These are phyloP conservation scores for Tolypocladium inflatum DNA, from an alignment of 2,329 filamentous ascomycete species.

Conservation along the genomic window DNA sequence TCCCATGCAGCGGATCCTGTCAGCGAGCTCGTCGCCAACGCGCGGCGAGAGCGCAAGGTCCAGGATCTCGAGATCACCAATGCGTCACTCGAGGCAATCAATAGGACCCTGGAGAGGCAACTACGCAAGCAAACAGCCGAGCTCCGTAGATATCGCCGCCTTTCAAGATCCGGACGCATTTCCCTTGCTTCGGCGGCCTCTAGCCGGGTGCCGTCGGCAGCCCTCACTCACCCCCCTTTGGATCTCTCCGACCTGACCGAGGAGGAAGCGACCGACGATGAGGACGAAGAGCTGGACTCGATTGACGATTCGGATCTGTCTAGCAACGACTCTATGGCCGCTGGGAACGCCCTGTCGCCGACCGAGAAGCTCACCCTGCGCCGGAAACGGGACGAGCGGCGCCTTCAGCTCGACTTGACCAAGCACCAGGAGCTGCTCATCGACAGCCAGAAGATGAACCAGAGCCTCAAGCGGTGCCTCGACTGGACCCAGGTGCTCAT, in stretches of 20 bases:
- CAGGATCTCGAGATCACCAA: constrained; percentile 96
- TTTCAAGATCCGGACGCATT: constrained; percentile 72
- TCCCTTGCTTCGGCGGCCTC: constrained; percentile 45
- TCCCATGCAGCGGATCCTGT: constrained; percentile 47
- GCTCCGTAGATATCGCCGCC: constrained; percentile 72
- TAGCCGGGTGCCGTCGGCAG: constrained; percentile 33
- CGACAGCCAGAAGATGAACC: constrained; percentile 91
- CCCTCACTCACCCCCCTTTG: constrained; percentile 29
- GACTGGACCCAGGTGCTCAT: constrained; percentile 88
- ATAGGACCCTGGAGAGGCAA: constrained; percentile 82
- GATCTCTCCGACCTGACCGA: constrained; percentile 41
- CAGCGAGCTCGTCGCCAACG: constrained; percentile 76
- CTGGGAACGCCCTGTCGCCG: constrained; percentile 28
- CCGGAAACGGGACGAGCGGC: constrained; percentile 68
- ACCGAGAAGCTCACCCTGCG: constrained; percentile 28
- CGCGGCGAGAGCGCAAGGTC: constrained; percentile 85
- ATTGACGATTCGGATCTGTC: constrained; percentile 43
- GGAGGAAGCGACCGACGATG: constrained; percentile 31
- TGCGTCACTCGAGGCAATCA: constrained; percentile 89
- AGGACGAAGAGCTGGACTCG: constrained; percentile 35
- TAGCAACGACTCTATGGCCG: constrained; percentile 24
- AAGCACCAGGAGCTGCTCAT: constrained; percentile 84
- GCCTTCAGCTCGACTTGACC: constrained; percentile 73
- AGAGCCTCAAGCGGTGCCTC: constrained; percentile 82
- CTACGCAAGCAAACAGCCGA: constrained; percentile 86